These are phyloP conservation scores for Jaapia argillacea DNA, from an alignment of 768 basidiomycete species.

Conservation along the genomic window DNA sequence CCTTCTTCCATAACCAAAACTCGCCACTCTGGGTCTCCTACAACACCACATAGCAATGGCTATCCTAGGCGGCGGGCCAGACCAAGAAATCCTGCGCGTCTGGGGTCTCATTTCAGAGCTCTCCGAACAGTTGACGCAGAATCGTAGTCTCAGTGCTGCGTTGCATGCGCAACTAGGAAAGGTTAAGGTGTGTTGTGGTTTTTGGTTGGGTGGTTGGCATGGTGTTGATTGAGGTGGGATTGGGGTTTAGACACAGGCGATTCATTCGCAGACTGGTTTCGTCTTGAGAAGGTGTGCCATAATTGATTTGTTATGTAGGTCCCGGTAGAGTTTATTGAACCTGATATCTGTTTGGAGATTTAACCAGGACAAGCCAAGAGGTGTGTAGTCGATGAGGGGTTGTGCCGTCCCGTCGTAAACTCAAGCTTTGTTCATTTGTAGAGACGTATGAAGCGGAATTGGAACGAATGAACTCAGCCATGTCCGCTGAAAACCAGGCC, in stretches of 20 bases:
- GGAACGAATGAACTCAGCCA: constrained; percentile 76
- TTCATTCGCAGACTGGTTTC: constrained; percentile 88
- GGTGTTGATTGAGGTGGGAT: background rate
- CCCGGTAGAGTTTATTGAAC: background rate
- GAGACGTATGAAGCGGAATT: constrained; percentile 88
- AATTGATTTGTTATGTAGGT: constrained; percentile 1
- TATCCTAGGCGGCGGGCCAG: constrained; percentile 28
- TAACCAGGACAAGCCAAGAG: constrained; percentile 83
- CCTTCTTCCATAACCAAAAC: too few species aligned
- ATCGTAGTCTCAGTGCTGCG: constrained; percentile 58
- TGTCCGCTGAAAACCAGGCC: constrained; percentile 73
- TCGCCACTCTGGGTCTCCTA: too few species aligned
- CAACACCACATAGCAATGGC: too few species aligned
- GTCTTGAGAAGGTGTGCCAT: constrained; percentile 64
- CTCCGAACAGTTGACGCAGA: constrained; percentile 74
- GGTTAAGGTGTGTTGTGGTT: constrained; percentile 56
- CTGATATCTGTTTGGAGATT: constrained; percentile 35
- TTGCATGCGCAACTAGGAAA: constrained; percentile 66
- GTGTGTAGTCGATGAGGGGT: too few species aligned
- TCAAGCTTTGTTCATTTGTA: constrained; percentile 19
- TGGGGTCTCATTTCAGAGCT: constrained; percentile 69
- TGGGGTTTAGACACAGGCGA: constrained; percentile 59
- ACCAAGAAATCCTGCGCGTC: constrained; percentile 52
- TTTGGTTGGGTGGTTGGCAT: background rate
- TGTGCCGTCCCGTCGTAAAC: background rate